Base-by-base conservation (phyloP, 2,329 filamentous ascomycete species). In the Fusarium irregulare region DNA sequence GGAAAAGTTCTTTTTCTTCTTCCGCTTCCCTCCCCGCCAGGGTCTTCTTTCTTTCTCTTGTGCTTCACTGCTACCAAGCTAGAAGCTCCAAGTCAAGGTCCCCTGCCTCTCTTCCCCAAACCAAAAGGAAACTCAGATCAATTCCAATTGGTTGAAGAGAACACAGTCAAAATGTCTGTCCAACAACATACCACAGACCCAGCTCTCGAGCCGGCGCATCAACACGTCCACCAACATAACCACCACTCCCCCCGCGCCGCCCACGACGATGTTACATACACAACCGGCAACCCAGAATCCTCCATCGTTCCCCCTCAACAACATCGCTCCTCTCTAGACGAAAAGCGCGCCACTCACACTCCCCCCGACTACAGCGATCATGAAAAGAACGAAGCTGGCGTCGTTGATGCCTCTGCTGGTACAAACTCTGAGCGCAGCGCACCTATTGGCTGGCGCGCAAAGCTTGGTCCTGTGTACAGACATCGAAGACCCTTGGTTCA, bases 401-500 rank as follows among this genome's bases (percentile, higher is more conserved):
- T 80, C 20, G 56, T 81, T 16, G 60, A 63, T 13, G 74, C 76
- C 9, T 75, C 78, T 8, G 70, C 70, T 47, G 73, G 70, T 18
- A 77, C 73, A 32, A 71, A 75, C n/a, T 60, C 53, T 41, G 64
- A 63, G 42, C 47, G 41, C 28, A 63, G 48, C 13, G 13, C 11
- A 6, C 47, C 40, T 3, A 20, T 65, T 13, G 71, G 64, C 34
- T 70, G 68, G 50, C 62, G 56, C 44, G 69, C 70, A 14, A 59
- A 46, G n/a, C 69, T 74, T 46, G 80, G 75, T 64, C 72, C 70
- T 10, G 75, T 85, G 64, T 86, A 86, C 71, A 77, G 78, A 66
- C 82, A 80, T 59, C 83, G 82, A 70, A 81, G 83, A 41, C 78
- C 83, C 60, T 73, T 84, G 46, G 76, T 82, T 47, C 86, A 88